A percentile compares a stretch with the other conserved stretches of the same genome.
phyloP scores from a whole-genome alignment of 2,329 filamentous ascomycete species.

The Calonectria pteridis region DNA sequence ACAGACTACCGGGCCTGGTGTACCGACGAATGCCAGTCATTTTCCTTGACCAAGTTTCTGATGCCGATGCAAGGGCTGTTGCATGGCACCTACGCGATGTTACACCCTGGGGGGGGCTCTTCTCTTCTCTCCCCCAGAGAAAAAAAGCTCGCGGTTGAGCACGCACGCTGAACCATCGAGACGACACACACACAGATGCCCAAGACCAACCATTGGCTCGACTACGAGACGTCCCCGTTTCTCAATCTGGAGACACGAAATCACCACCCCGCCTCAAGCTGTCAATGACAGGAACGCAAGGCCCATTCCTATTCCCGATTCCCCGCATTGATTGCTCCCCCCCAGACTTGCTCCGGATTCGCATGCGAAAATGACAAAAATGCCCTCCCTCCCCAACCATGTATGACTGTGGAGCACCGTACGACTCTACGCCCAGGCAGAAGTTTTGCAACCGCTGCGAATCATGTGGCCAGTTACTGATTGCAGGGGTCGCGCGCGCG shows the following conservation, averaged over 20 bases:
- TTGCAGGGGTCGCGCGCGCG: background rate
- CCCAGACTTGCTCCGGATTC: background rate
- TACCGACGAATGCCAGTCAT: background rate
- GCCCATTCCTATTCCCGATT: background rate
- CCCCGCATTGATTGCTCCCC: conserved; percentile 2
- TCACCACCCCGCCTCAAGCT: background rate
- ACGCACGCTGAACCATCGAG: background rate
- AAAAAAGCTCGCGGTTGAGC: background rate
- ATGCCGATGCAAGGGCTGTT: background rate
- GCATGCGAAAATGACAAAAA: background rate
- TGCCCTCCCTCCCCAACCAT: background rate
- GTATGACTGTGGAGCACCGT: background rate
- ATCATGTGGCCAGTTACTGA: background rate
- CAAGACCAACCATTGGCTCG: background rate
- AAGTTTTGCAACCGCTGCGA: background rate
- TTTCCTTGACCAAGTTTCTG: background rate
- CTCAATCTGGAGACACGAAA: background rate
- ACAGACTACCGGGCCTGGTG: background rate
- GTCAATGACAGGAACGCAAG: background rate
- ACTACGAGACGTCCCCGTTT: background rate
- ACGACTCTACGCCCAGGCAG: background rate
- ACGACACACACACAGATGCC: background rate
- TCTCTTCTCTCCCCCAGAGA: background rate
- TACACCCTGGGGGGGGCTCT: background rate
- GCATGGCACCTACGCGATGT: background rate